Evolutionary conservation across 306 rosid genomes (phyloP), one percentile per base, ranked within the genome.

Genomic region (Medicago truncatula): DNA sequence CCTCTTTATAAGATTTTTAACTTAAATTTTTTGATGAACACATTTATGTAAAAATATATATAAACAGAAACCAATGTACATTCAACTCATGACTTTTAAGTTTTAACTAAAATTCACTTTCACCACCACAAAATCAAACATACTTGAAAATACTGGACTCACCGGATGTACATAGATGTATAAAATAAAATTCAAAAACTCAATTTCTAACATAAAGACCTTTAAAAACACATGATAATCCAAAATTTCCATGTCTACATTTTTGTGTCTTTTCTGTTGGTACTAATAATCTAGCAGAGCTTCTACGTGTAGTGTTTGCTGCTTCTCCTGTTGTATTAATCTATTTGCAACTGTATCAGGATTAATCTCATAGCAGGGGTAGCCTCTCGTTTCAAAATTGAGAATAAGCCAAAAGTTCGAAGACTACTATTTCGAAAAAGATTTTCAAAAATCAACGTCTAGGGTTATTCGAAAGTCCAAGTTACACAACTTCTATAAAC

Each of bases 251-350:
- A 62, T 52, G 74, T 28, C 38, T 39, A 46, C 7, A 20, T 61
- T 54, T 63, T 7, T 36, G 61, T 71, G 56, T 50, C 43, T 6
- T 9, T 21, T 65, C 15, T 10, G 25, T 63, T 75, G 70, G 53
- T 52, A 36, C 28, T 31, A 17, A 5, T 3, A 2, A 71, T 94
- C 91, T 76, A 94, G 83, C 78, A 92, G 76, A 21, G 96, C 83
- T 85, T 88, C 93, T 21, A 94, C 96, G 72, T 85, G 84, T 53
- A 90, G 82, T 44, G 90, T 76, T 18, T 85, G 88, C 64, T 85
- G 89, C 84, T 92, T 92, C 89, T 94, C 90, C 77, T 92, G 97
- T 59, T 86, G 92, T 87, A 92, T 94, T 83, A 94, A 74, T 83
- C 87, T 87, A 76, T 63, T 85, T 23, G 92, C 98, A 78, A 92